Conservation (phyloP, 2,329 filamentous ascomycete genomes). For the Trichoderma sp. region DNA sequence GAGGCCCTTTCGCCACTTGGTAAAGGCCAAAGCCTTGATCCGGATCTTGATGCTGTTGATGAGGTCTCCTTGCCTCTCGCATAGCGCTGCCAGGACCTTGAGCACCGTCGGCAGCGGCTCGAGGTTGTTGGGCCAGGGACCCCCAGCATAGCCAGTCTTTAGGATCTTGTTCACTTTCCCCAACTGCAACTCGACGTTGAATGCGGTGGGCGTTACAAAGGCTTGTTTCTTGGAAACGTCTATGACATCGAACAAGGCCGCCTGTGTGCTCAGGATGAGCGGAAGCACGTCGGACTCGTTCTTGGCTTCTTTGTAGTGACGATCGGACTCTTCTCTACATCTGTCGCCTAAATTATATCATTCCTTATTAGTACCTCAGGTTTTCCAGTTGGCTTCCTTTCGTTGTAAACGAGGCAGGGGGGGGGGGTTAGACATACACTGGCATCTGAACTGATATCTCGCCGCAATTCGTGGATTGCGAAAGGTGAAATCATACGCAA, state of each 20-base stretch:
- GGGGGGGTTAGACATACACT: background rate
- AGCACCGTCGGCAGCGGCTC: constrained; percentile 11
- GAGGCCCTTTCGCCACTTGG: background rate
- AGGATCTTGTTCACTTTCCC: background rate
- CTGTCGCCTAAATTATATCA: background rate
- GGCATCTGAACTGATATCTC: constrained; percentile 11
- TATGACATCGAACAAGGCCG: background rate
- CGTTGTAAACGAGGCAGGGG: background rate
- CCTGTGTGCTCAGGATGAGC: background rate
- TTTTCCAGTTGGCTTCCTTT: background rate
- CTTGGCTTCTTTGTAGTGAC: background rate
- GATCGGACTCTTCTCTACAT: background rate
- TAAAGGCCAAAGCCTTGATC: background rate
- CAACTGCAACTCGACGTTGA: background rate
- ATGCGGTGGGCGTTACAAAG: background rate
- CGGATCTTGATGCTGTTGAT: background rate
- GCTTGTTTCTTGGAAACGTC: background rate
- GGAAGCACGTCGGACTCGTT: background rate
- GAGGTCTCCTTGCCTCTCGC: background rate
- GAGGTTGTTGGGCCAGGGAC: constrained; percentile 1
- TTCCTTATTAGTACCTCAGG: background rate
- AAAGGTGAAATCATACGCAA: constrained; percentile 1
- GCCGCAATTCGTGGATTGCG: background rate
- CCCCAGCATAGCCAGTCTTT: background rate
- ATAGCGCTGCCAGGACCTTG: background rate